A percentile compares a stretch with the other conserved stretches of the same genome.
Conservation (phyloP, 2,329 filamentous ascomycete genomes). For the Davidsoniella eucalypti region DNA sequence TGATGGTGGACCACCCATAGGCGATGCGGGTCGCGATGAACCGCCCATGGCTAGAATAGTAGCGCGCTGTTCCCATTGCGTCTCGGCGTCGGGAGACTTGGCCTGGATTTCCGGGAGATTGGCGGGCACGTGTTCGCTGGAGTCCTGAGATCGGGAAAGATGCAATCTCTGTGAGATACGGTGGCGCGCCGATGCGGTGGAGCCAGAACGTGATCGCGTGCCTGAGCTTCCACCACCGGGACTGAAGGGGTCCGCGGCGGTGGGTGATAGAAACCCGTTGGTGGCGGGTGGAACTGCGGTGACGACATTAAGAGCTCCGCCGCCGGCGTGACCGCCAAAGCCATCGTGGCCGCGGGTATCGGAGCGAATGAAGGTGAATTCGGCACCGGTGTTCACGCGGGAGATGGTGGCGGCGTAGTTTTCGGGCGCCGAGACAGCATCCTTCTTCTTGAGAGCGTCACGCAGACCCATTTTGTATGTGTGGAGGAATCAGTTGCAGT, state of each 20-base stretch:
- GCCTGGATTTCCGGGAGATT: constrained; percentile 59
- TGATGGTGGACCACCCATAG: constrained; percentile 16
- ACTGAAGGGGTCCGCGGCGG: constrained; percentile 8
- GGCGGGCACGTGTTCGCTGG: constrained; percentile 58
- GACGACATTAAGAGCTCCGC: constrained; percentile 22
- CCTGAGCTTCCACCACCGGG: constrained; percentile 15
- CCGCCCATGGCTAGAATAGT: constrained; percentile 50
- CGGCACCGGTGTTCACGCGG: constrained; percentile 30
- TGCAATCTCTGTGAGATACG: constrained; percentile 57
- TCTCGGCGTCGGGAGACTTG: constrained; percentile 34
- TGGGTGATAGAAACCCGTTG: constrained; percentile 10
- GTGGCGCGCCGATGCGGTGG: constrained; percentile 27
- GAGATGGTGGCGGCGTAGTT: constrained; percentile 23
- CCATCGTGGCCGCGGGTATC: constrained; percentile 68
- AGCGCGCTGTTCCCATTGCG: constrained; percentile 81
- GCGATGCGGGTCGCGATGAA: constrained; percentile 24
- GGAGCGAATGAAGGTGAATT: constrained; percentile 71
- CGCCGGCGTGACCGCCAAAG: constrained; percentile 41
- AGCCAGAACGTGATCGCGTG: constrained; percentile 27
- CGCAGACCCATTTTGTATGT: constrained; percentile 30
- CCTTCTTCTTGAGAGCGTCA: constrained; percentile 38
- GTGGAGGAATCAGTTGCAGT: background rate
- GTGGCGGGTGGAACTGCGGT: constrained; percentile 15
- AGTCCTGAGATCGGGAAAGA: constrained; percentile 39
- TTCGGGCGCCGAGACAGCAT: constrained; percentile 23